Evolutionary conservation across 2,329 filamentous ascomycete species (phyloP), one percentile per base, ranked within the genome.

Genomic region (Pseudocercospora fuligena): DNA sequence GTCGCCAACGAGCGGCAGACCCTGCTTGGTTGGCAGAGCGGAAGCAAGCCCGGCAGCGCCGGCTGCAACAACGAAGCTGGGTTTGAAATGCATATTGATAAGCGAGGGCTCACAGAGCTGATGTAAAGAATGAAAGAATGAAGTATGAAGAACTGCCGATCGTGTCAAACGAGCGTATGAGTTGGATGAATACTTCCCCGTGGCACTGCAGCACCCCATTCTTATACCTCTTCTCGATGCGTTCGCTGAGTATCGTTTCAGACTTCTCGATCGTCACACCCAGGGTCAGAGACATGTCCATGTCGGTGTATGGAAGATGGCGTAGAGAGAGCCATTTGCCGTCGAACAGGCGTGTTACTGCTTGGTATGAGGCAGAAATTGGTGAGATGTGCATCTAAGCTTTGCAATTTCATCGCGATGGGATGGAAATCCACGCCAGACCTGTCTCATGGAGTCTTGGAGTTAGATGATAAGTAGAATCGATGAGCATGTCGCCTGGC

Each of bases 41-140:
- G 51, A 54, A 54, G 25, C 25, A 14, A 54, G 21, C 21, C 47
- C 47, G 21, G n/a, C 46, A 3, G 46, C 46, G 3, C 49, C 49
- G 23, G 51, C 51, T 29, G 51, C 51, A n/a, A 29, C 12, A 14
- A n/a, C 25, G 51, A 63, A 31, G 16, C 27, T 23, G 59, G 59
- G 31, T 19, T 33, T 61, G 59, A 61, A 49, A 49, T 61, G 43
- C 51, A 54, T 54, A 5, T 54, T 31, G 14, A 16, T 4, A 16
- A 31, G 4, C 12, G 21, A 53, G 2, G 49, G 49, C 49, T 53
- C 23, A 12, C 49, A 53, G 49, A 53, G 49, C 49, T 53, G 16
- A n/a, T 29, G 9, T 12, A 11, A 27, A 29, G 14, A 29, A 31
- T 16, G 25, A 54, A 54, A n/a, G 51, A n/a, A n/a, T 29, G 25